Evolutionary conservation across 129 eudicot species (phyloP), one percentile per base, ranked within the genome.

Genomic region (Cynara cardunculus): DNA sequence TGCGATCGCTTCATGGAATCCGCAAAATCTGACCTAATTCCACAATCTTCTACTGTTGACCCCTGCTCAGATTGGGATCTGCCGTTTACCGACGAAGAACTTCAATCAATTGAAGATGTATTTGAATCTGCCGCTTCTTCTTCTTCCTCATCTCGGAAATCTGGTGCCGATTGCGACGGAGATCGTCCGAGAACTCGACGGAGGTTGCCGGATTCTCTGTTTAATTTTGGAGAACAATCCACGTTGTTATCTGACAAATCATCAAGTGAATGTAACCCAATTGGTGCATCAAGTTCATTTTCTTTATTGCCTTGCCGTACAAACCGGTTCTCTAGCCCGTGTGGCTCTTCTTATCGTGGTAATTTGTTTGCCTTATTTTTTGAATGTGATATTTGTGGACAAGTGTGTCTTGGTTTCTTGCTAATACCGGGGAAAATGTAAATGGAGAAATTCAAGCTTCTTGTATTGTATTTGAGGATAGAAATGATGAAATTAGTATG

Each of bases 31-130:
- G 75, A 74, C 74, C 69, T 25, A 49, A 75, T 4, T 59, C 79
- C 73, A 81, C 19, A 39, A 11, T 75, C 85, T 28, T 49, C 85
- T 14, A 28, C 85, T 10, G 35, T 9, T 75, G 46, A 4, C 18
- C 11, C 32, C 65, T 56, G 8, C 37, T 80, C 83, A 25, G 87
- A 88, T 28, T 92, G 92, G 92, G 94, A 89, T 28, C 74, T 73
- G 2, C 87, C 90, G 3, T 86, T 92, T 62, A 87, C 94, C 1
- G 89, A 78, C 16, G 87, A 82, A 81, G 97, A 89, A 39, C 89
- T 91, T 19, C 75, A 66, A 83, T 86, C 87, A 37, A 88, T 92
- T 30, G 97, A 92, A 34, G 86, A 94, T 27, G 77, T 41, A 39
- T 86, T 81, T 74, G 78, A 83, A 69, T 74, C 91, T 7, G 96